These are phyloP conservation scores for Nymphaea colorata DNA, from an alignment of 164 flowering plant species.

Conservation along the genomic window DNA sequence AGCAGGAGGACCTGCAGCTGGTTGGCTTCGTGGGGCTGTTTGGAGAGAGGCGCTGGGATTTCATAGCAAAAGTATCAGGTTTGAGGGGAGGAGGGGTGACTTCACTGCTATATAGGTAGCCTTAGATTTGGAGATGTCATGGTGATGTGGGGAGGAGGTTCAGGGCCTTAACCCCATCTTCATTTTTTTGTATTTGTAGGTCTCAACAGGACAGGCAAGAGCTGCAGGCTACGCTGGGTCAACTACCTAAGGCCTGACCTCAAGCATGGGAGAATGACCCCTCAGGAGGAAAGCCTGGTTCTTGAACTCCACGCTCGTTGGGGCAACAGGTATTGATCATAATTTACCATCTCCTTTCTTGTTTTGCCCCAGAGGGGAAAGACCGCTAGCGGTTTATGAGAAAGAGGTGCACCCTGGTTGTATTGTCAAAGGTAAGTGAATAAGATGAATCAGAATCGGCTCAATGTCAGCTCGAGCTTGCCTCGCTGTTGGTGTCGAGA, in stretches of 20 bases:
- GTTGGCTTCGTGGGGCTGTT: conserved; percentile 62
- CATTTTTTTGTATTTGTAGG: conserved; percentile 49
- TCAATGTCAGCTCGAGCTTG: background rate
- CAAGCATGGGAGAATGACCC: conserved; percentile 84
- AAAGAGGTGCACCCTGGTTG: no score
- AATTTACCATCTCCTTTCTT: background rate
- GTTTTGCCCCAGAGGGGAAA: background rate
- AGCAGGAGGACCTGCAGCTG: conserved; percentile 80
- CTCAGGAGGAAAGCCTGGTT: conserved; percentile 81
- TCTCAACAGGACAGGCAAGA: conserved; percentile 92
- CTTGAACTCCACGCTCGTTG: conserved; percentile 82
- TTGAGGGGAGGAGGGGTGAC: conserved; percentile 88
- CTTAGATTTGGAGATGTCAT: conserved; percentile 3
- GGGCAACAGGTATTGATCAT: conserved; percentile 78
- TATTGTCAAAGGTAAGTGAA: no score
- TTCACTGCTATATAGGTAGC: conserved; percentile 32
- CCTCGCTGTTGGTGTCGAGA: background rate
- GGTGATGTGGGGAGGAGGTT: conserved; percentile 13
- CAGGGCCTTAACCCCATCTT: conserved; percentile 25
- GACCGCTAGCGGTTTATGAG: no score
- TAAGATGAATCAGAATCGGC: no score
- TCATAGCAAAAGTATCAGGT: conserved; percentile 98
- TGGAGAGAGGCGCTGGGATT: conserved; percentile 96
- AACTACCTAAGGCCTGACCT: conserved; percentile 93
- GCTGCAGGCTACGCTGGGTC: conserved; percentile 98